phyloP scores from a whole-genome alignment of 108 stramenopile genomes.

The Pelagomonas calceolata region DNA sequence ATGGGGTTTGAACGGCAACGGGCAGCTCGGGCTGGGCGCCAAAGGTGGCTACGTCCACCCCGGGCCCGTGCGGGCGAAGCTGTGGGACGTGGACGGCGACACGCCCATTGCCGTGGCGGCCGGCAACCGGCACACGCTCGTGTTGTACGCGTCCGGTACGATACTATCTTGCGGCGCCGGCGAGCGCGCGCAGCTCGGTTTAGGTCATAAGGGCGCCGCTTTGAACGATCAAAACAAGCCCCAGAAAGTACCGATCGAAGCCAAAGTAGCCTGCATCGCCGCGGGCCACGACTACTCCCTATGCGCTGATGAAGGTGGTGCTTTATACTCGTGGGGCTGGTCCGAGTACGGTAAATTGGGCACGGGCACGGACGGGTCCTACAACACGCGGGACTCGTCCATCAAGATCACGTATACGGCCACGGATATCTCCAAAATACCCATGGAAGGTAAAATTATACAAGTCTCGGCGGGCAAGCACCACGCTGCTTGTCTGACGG shows the following conservation, averaged over 20 bases:
- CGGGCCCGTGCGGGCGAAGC: not conserved
- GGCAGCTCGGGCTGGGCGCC: not conserved
- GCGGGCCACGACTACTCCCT: not conserved
- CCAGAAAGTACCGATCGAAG: not conserved
- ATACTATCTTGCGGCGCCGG: not conserved
- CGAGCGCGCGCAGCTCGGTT: not conserved
- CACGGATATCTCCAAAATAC: not conserved
- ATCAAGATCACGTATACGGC: not conserved
- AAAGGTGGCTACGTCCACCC: not conserved
- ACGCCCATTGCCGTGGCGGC: not conserved
- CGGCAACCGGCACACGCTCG: not conserved
- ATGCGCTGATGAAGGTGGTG: not conserved
- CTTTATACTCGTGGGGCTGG: not conserved
- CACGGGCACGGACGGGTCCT: not conserved
- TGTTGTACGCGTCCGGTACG: not conserved
- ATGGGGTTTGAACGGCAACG: not conserved
- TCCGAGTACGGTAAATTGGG: not conserved
- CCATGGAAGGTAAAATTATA: not conserved
- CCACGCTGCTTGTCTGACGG: not conserved
- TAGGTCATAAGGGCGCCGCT: not conserved
- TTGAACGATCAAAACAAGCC: not conserved
- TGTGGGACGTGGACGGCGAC: not conserved
- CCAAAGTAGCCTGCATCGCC: not conserved
- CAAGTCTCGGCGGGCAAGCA: not conserved
- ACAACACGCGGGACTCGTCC: not conserved